A percentile compares a stretch with the other conserved stretches of the same genome.
Conservation (phyloP, 257 asterid species). For the Nyctanthes arbortristis region DNA sequence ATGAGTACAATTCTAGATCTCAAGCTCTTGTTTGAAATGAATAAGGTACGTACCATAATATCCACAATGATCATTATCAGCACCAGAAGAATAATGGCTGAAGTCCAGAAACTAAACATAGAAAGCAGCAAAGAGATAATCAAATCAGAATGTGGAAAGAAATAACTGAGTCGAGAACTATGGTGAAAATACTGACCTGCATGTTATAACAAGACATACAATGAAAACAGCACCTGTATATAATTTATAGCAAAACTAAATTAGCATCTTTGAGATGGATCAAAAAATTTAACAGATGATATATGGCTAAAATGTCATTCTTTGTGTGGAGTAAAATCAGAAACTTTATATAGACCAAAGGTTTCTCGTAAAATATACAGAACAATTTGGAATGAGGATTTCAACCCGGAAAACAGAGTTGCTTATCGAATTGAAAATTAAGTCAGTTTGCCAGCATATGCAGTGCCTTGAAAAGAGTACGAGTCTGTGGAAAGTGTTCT, state of each 20-base stretch:
- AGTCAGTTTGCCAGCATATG: background rate
- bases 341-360: too few species aligned
- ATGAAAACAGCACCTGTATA: constrained; percentile 84
- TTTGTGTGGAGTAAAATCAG: background rate
- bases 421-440: background rate
- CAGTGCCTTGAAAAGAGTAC: background rate
- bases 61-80: constrained; percentile 88
- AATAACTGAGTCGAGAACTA: background rate
- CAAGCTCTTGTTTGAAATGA: background rate
- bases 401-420: background rate
- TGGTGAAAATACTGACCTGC: constrained; percentile 59
- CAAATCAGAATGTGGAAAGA: constrained; percentile 11
- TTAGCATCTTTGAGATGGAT: constrained; percentile 18
- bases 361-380: too few species aligned
- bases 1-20: background rate
- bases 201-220: constrained; percentile 87
- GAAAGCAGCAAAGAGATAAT: constrained; percentile 5
- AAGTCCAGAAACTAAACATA: constrained; percentile 82
- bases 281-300: background rate
- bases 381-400: background rate
- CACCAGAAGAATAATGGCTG: constrained; percentile 87
- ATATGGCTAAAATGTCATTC: too few species aligned
- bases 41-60: constrained; percentile 60
- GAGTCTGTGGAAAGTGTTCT: constrained; percentile 29
- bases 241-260: constrained; percentile 7